These are phyloP conservation scores for Kuraishia hungarica DNA, from an alignment of 805 yeast genomes.

Conservation along the genomic window DNA sequence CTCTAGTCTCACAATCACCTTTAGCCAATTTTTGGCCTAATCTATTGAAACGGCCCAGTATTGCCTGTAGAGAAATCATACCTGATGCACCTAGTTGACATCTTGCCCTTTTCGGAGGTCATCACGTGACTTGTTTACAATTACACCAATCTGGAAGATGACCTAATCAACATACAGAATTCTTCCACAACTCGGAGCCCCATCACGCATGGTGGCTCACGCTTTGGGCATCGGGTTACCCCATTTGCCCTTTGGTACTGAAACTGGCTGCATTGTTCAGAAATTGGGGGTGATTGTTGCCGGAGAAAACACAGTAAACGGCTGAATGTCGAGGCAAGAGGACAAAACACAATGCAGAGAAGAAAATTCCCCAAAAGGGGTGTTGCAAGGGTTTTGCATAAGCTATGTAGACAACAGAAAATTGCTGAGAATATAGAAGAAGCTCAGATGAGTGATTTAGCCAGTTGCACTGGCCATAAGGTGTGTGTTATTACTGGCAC, in stretches of 20 bases:
- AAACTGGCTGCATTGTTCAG: not conserved
- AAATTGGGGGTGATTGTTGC: not conserved
- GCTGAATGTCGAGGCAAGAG: not conserved
- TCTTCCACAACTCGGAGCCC: not conserved
- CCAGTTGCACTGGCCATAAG: too few species aligned
- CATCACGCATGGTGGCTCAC: not conserved
- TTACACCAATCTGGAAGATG: not conserved
- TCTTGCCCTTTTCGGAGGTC: not conserved
- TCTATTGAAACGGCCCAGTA: not conserved
- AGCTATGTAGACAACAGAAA: too few species aligned
- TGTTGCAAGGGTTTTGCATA: too few species aligned
- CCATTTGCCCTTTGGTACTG: not conserved
- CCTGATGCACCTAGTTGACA: not conserved
- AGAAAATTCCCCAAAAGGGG: not conserved
- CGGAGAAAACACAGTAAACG: not conserved
- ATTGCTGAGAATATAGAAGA: too few species aligned
- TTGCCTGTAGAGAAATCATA: not conserved
- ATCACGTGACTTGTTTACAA: not conserved
- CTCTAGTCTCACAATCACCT: too few species aligned
- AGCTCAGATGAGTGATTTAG: too few species aligned
- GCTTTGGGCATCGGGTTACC: not conserved
- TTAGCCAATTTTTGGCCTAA: not conserved
- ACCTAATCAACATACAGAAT: not conserved
- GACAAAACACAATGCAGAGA: not conserved
- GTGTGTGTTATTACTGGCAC: too few species aligned